phyloP scores from a whole-genome alignment of 2,329 filamentous ascomycete genomes.

The Fusarium robinianum region DNA sequence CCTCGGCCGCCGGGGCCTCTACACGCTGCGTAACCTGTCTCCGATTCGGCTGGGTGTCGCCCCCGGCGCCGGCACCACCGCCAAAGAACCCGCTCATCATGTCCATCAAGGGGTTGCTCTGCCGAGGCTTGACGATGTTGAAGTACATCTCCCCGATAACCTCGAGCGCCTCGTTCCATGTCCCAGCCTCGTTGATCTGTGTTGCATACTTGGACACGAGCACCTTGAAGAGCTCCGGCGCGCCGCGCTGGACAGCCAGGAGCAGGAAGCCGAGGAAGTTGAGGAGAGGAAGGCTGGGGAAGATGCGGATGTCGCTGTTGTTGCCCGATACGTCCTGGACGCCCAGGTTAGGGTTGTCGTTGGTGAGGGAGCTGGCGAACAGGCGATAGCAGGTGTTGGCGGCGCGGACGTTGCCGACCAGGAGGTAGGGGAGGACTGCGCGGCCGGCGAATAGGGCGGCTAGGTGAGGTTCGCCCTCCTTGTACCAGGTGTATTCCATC shows the following conservation, averaged over 20 bases:
- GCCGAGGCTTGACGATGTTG: constrained; percentile 81
- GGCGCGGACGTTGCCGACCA: constrained; percentile 86
- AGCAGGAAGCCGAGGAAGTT: constrained; percentile 91
- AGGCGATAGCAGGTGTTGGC: constrained; percentile 81
- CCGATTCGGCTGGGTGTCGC: constrained; percentile 42
- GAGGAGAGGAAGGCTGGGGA: constrained; percentile 88
- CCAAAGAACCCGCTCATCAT: constrained; percentile 98
- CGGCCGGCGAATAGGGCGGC: constrained; percentile 85
- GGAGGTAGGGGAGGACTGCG: constrained; percentile 86
- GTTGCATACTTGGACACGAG: constrained; percentile 79
- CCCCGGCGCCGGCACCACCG: constrained; percentile 62
- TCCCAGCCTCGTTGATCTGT: constrained; percentile 75
- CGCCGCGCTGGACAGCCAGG: constrained; percentile 79
- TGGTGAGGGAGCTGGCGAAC: constrained; percentile 49
- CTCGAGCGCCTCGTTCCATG: constrained; percentile 82
- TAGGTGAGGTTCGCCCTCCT: constrained; percentile 82
- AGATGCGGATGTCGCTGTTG: constrained; percentile 76
- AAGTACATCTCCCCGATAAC: constrained; percentile 98
- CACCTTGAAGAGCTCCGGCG: constrained; percentile 78
- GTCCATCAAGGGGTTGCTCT: constrained; percentile 91
- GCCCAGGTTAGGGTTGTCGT: constrained; percentile 57
- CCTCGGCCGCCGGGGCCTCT: constrained; percentile 60
- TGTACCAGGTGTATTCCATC: constrained; percentile 95
- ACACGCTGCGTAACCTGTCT: constrained; percentile 51
- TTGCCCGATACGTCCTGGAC: constrained; percentile 81